A percentile compares a stretch with the other conserved stretches of the same genome.
phyloP scores from a whole-genome alignment of 495 filamentous ascomycete species.

The Lophiostoma macrostomum region DNA sequence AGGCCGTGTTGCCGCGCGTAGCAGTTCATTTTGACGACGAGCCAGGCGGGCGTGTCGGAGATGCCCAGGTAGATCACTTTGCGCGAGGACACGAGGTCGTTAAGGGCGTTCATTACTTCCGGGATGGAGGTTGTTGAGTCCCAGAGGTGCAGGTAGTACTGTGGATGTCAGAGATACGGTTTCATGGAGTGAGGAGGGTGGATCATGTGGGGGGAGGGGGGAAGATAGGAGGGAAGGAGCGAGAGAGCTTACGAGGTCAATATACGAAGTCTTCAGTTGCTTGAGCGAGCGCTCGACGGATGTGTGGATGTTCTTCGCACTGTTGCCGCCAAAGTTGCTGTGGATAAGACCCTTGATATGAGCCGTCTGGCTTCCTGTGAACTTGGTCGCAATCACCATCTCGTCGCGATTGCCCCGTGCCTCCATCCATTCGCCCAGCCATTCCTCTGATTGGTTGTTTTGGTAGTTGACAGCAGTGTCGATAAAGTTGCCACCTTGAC shows the following conservation, averaged over 20 bases:
- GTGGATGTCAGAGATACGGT: constrained; percentile 5
- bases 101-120: constrained; percentile 59
- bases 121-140: constrained; percentile 52
- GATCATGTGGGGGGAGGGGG: not conserved
- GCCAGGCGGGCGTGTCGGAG: constrained; percentile 61
- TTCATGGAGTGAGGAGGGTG: constrained; percentile 37
- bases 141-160: constrained; percentile 36
- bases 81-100: constrained; percentile 54
- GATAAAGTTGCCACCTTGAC: constrained; percentile 73
- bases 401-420: constrained; percentile 52
- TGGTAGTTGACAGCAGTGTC: constrained; percentile 75
- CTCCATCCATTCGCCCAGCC: constrained; percentile 76
- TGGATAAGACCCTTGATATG: constrained; percentile 47
- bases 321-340: constrained; percentile 58
- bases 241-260: constrained; percentile 53
- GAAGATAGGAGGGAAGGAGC: too few relatives aligned
- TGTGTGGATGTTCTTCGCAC: constrained; percentile 55
- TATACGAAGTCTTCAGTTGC: constrained; percentile 63
- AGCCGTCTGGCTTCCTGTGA: constrained; percentile 42
- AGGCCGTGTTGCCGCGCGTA: constrained; percentile 54
- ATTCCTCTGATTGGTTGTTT: constrained; percentile 62
- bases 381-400: constrained; percentile 73
- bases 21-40: constrained; percentile 58
- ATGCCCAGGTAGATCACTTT: constrained; percentile 66
- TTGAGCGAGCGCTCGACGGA: constrained; percentile 54